phyloP scores from a whole-genome alignment of 2,329 filamentous ascomycete genomes.

The Pseudogymnoascus sp. region DNA sequence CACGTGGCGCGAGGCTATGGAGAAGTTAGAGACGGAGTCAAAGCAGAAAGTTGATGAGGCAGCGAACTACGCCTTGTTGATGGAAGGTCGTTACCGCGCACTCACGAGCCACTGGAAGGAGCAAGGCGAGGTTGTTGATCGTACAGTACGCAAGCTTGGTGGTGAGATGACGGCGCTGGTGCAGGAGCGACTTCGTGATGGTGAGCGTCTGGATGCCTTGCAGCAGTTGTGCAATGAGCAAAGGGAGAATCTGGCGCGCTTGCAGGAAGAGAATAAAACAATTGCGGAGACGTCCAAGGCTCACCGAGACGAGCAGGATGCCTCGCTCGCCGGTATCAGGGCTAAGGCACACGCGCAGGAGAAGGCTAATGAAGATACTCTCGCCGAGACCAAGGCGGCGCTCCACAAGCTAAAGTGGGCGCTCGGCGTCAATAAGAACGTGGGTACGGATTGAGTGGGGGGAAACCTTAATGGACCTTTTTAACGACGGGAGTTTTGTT shows the following conservation, averaged over 20 bases:
- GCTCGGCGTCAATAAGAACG: slow-evolving; percentile 56
- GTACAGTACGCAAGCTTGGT: slow-evolving; percentile 42
- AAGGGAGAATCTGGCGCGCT: slow-evolving; percentile 56
- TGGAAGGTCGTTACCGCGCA: slow-evolving; percentile 63
- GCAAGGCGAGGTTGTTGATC: slow-evolving; percentile 54
- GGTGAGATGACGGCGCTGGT: slow-evolving; percentile 48
- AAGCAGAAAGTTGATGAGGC: slow-evolving; percentile 60
- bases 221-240: slow-evolving; percentile 67
- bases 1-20: slow-evolving; percentile 56
- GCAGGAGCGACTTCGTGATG: slow-evolving; percentile 50
- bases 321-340: slow-evolving; percentile 53
- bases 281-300: slow-evolving; percentile 53
- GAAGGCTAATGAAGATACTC: slow-evolving; percentile 49
- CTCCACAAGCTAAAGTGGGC: slow-evolving; percentile 67
- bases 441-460: slow-evolving; percentile 43
- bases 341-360: slow-evolving; percentile 49
- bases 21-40: slow-evolving; percentile 51
- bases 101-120: slow-evolving; percentile 61
- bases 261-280: slow-evolving; percentile 53
- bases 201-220: slow-evolving; percentile 55
- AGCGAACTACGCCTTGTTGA: slow-evolving; percentile 54
- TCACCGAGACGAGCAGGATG: slow-evolving; percentile 58
- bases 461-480: neutral
- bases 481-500: slow-evolving; percentile 6
- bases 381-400: slow-evolving; percentile 53